Conservation (phyloP, 352 stramenopile genomes). For the Pythium brassicae region DNA sequence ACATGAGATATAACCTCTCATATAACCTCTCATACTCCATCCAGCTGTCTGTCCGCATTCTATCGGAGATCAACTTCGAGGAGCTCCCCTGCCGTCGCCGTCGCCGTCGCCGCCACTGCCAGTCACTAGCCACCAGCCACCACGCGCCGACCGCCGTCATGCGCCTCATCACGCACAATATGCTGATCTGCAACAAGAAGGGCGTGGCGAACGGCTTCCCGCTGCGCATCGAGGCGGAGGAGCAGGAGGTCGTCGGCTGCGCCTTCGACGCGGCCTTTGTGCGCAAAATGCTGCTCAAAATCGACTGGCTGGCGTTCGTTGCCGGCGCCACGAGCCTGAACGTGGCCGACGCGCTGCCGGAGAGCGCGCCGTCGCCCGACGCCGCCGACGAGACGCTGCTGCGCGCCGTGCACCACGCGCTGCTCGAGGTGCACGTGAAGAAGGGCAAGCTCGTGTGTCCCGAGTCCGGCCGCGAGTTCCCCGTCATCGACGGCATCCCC, state of each 20-base stretch:
- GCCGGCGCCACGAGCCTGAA: conserved; percentile 69
- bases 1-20: too few relatives aligned
- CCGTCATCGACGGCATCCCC: conserved; percentile 96
- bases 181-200: conserved; percentile 94
- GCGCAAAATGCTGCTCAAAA: conserved; percentile 86
- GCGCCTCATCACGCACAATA: conserved; percentile 93
- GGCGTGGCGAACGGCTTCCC: conserved; percentile 90
- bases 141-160: conserved; percentile 31
- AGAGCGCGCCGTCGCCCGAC: conserved; percentile 21
- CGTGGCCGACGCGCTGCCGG: conserved; percentile 65
- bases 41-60: too few relatives aligned
- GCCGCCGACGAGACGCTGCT: conserved; percentile 67
- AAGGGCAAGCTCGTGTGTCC: conserved; percentile 95
- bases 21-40: too few relatives aligned
- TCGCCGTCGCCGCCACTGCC: neutral
- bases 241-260: conserved; percentile 77
- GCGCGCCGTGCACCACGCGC: conserved; percentile 83
- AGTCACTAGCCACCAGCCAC: neutral
- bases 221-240: conserved; percentile 79
- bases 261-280: conserved; percentile 85
- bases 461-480: conserved; percentile 94
- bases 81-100: too few relatives aligned
- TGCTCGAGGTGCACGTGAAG: conserved; percentile 95
- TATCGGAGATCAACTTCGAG: too few relatives aligned
- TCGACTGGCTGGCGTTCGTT: conserved; percentile 88